Conservation (phyloP, 208 protist genomes). For the Endotrypanum monterogeii region DNA sequence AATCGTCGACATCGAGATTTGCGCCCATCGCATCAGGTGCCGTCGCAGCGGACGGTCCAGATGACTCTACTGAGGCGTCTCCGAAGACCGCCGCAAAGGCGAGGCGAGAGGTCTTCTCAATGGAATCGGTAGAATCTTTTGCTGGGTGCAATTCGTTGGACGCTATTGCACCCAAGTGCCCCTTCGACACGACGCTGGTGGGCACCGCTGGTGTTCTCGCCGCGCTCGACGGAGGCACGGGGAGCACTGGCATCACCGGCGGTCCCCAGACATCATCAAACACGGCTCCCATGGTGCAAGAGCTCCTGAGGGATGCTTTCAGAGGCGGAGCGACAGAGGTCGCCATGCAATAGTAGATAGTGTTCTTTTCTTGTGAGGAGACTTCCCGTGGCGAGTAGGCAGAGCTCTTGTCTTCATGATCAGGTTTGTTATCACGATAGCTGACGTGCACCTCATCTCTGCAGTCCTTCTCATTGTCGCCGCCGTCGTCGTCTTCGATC, state of each 20-base stretch:
- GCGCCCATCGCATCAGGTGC: not conserved
- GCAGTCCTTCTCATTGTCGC: conserved; percentile 3
- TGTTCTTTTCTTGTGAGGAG: not conserved
- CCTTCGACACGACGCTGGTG: not conserved
- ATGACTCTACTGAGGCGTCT: not conserved
- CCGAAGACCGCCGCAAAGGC: conserved; percentile 25
- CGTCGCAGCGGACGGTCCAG: not conserved
- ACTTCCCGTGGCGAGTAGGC: not conserved
- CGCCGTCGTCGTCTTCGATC: not conserved
- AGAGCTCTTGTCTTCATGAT: not conserved
- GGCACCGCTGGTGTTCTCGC: not conserved
- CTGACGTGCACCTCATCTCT: not conserved
- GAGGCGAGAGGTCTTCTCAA: conserved; percentile 9
- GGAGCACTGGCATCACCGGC: conserved; percentile 9
- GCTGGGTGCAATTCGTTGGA: not conserved
- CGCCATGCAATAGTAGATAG: conserved; percentile 1
- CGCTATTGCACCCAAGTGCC: not conserved
- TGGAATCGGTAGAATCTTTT: not conserved
- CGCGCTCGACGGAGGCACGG: not conserved
- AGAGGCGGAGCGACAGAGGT: not conserved
- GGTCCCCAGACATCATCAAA: conserved; percentile 18
- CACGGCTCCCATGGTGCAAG: not conserved
- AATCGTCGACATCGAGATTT: conserved; percentile 25
- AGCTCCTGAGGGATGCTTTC: not conserved
- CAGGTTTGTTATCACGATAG: not conserved